Percentiles rank a stretch among this genome's conserved stretches.
phyloP scores from a whole-genome alignment of 2,329 filamentous ascomycete genomes.

The Coleophoma eucalyptorum region DNA sequence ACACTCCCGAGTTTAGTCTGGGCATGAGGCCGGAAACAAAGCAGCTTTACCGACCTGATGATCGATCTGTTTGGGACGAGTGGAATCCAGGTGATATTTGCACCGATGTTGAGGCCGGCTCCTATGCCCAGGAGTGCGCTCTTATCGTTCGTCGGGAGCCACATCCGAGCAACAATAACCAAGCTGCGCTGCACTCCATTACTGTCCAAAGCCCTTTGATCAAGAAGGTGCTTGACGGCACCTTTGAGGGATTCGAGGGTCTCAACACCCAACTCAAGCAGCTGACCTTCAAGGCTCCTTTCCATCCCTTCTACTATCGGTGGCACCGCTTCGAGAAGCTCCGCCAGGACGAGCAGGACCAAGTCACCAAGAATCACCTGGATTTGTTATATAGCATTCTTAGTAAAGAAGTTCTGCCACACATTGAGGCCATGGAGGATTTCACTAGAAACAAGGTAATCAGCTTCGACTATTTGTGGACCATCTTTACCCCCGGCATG shows the following conservation, averaged over 20 bases:
- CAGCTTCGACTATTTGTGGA: conserved; percentile 39
- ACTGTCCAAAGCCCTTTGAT: conserved; percentile 30
- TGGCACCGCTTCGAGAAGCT: conserved; percentile 25
- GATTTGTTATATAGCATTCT: conserved; percentile 28
- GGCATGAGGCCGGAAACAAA: conserved; percentile 8
- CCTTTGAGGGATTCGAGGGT: conserved; percentile 27
- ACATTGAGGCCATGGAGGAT: conserved; percentile 13
- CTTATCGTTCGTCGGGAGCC: conserved; percentile 20
- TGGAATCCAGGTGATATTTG: conserved; percentile 8
- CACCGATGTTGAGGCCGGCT: conserved; percentile 9
- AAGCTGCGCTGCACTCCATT: conserved; percentile 24
- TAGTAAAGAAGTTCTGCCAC: conserved; percentile 18
- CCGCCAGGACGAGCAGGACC: conserved; percentile 20
- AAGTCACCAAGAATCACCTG: conserved; percentile 23
- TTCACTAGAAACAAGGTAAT: conserved; percentile 34
- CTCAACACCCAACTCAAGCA: conserved; percentile 27
- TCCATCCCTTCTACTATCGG: conserved; percentile 30
- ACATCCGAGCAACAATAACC: conserved; percentile 12
- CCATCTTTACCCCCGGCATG: conserved; percentile 17
- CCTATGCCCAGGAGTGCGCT: conserved; percentile 13
- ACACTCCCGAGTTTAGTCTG: conserved; percentile 2
- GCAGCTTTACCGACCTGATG: conserved; percentile 13
- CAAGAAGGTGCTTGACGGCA: conserved; percentile 23
- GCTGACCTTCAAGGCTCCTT: conserved; percentile 28
- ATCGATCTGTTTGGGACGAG: conserved; percentile 12